Percentiles rank a stretch among this genome's conserved stretches.
phyloP scores from a whole-genome alignment of 2,329 filamentous ascomycete species.

The Botrytis pseudocinerea region DNA sequence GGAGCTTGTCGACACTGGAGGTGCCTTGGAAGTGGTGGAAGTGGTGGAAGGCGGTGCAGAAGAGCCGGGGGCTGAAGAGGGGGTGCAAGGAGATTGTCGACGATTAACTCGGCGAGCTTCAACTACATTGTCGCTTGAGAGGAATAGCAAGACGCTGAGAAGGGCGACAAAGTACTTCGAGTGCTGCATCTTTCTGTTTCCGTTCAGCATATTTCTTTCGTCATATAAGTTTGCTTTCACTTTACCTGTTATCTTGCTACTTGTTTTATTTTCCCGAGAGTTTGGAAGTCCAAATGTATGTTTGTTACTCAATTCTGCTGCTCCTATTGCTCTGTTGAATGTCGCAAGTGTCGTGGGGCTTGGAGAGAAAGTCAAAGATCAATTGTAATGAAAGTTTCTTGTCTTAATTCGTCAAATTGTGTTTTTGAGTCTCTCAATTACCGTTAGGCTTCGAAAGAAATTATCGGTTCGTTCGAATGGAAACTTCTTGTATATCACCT shows the following conservation, averaged over 20 bases:
- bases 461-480: not conserved
- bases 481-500: not conserved
- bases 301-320: not conserved
- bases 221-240: not conserved
- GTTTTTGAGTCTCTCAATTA: not conserved
- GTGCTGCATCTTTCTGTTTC: constrained; percentile 11
- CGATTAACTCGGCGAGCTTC: constrained; percentile 9
- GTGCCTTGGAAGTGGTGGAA: constrained; percentile 10
- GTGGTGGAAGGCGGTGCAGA: constrained; percentile 4
- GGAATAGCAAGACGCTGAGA: constrained; percentile 9
- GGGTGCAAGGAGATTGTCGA: constrained; percentile 10
- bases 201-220: not conserved
- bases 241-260: not conserved
- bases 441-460: not conserved
- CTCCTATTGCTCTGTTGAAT: not conserved
- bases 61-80: not conserved
- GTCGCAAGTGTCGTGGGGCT: not conserved
- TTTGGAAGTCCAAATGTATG: not conserved
- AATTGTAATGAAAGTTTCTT: not conserved
- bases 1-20: constrained; percentile 1
- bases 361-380: not conserved
- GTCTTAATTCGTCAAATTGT: not conserved
- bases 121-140: constrained; percentile 16
- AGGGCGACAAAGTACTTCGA: constrained; percentile 6
- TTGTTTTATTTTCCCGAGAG: not conserved